A percentile compares a stretch with the other conserved stretches of the same genome.
phyloP scores from a whole-genome alignment of 345 rosid genomes.

The Citrus australasica region DNA sequence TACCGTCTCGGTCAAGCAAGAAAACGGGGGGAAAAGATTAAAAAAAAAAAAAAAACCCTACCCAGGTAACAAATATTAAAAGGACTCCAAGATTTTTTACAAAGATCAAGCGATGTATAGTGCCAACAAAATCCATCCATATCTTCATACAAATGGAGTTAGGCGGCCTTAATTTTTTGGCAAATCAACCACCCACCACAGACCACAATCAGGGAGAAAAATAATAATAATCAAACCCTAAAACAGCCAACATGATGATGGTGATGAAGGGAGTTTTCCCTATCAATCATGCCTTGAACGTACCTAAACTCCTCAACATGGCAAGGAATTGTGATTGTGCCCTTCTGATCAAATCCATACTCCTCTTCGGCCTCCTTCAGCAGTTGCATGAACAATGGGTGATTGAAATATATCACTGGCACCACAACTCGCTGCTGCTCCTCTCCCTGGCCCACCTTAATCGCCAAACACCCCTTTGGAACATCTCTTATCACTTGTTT shows the following conservation, averaged over 20 bases:
- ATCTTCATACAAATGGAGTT: neutral
- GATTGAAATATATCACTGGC: slow-evolving; percentile 55
- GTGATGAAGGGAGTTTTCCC: slow-evolving; percentile 48
- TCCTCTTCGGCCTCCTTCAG: slow-evolving; percentile 59
- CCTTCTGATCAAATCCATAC: slow-evolving; percentile 66
- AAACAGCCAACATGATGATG: slow-evolving; percentile 59
- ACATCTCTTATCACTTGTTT: slow-evolving; percentile 38
- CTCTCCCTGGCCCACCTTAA: slow-evolving; percentile 52
- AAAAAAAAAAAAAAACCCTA: neutral
- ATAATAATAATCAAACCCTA: slow-evolving; percentile 41
- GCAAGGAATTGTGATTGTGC: slow-evolving; percentile 58
- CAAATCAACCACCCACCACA: no score
- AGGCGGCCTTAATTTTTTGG: no score
- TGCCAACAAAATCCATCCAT: slow-evolving; percentile 1
- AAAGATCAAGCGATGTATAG: slow-evolving; percentile 1
- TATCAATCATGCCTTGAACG: slow-evolving; percentile 56
- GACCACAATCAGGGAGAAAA: no score
- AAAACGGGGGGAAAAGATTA: neutral
- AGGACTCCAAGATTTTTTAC: slow-evolving; percentile 10
- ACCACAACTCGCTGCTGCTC: slow-evolving; percentile 48
- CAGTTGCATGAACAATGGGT: slow-evolving; percentile 60
- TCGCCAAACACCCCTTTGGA: slow-evolving; percentile 62
- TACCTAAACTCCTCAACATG: slow-evolving; percentile 51
- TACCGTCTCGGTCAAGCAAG: slow-evolving; percentile 3
- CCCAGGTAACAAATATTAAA: neutral